Percentiles rank a stretch among this genome's conserved stretches.
These are phyloP conservation scores for Pseudopithomyces chartarum DNA, from an alignment of 2,329 filamentous ascomycete species.

Conservation along the genomic window DNA sequence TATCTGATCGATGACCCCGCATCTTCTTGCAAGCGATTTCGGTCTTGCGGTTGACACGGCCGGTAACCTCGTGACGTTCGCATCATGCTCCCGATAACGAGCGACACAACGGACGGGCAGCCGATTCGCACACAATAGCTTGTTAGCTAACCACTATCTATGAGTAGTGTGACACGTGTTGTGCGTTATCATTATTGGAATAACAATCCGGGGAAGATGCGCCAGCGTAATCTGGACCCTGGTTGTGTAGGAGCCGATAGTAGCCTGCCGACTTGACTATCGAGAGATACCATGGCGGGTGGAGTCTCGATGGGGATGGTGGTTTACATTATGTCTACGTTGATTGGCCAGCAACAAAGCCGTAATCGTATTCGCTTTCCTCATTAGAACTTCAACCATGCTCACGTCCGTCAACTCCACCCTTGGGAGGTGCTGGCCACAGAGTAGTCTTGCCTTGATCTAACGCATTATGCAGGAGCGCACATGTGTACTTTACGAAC, in stretches of 20 bases:
- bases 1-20: constrained; percentile 4
- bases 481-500: neutral
- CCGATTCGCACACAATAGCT: constrained; percentile 6
- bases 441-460: too few relatives aligned
- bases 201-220: neutral
- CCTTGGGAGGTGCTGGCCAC: neutral
- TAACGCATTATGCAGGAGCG: too few relatives aligned
- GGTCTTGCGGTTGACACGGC: constrained; percentile 1
- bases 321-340: neutral
- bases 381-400: neutral
- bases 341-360: neutral
- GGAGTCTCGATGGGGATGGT: neutral
- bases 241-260: constrained; percentile 5
- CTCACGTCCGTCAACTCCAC: too few relatives aligned
- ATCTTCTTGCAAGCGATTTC: constrained; percentile 1
- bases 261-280: constrained; percentile 3
- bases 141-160: neutral
- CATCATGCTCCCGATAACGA: neutral
- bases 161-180: constrained; percentile 1
- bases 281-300: neutral
- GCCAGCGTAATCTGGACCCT: neutral
- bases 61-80: neutral
- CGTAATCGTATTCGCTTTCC: neutral
- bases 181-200: constrained; percentile 1
- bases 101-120: neutral